Conservation (phyloP, 139 green algal species). For the Chlamydomonas sp. region DNA sequence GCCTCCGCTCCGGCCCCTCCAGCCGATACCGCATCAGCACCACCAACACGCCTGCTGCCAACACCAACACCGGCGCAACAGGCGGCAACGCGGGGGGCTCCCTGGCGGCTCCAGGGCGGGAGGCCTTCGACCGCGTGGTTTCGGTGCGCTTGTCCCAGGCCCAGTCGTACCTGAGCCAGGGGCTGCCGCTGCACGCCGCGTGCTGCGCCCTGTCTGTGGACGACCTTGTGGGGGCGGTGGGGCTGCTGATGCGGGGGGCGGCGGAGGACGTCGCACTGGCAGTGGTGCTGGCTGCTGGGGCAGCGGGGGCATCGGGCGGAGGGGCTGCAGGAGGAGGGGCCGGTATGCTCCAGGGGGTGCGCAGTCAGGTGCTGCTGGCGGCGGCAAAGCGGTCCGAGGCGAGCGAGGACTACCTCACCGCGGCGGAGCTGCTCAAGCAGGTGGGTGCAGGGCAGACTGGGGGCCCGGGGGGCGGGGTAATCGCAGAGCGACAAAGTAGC, state of each 20-base stretch:
- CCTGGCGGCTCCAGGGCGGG: neutral
- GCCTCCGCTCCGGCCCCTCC: neutral
- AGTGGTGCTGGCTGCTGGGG: neutral
- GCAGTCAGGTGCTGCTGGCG: conserved; percentile 17
- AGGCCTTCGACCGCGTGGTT: neutral
- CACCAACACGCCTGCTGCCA: neutral
- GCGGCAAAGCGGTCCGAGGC: conserved; percentile 5
- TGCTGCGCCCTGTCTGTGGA: conserved; percentile 27
- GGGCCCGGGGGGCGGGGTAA: neutral
- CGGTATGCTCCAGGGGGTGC: neutral
- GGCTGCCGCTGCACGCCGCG: conserved; percentile 14
- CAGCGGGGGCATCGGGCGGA: neutral
- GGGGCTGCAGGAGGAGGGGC: neutral
- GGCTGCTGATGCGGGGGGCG: conserved; percentile 20
- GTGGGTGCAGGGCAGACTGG: neutral
- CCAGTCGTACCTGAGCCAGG: neutral
- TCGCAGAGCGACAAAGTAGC: neutral
- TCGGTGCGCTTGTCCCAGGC: neutral
- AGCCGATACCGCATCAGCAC: neutral
- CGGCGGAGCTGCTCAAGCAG: conserved; percentile 27
- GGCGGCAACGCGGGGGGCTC: neutral
- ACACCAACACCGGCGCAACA: neutral
- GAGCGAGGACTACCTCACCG: conserved; percentile 16
- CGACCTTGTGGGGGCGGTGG: conserved; percentile 8
- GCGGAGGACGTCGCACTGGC: conserved; percentile 5